phyloP scores from a whole-genome alignment of 371 early-diverging fungal species.

The Mucor mucedo region DNA sequence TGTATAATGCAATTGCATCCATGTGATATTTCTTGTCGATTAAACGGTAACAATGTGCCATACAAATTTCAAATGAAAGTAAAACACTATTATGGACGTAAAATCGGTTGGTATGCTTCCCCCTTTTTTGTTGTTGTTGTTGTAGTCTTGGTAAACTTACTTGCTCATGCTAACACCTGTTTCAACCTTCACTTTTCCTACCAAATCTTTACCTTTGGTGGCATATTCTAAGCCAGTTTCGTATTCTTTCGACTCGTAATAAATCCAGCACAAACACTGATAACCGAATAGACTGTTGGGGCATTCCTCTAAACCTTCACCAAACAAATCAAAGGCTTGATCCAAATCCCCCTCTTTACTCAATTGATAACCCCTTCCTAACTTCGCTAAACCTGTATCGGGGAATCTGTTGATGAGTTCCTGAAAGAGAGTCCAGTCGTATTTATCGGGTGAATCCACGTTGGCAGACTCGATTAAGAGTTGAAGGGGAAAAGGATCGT shows the following conservation, averaged over 20 bases:
- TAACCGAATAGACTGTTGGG: conserved; percentile 57
- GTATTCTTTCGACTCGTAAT: conserved; percentile 58
- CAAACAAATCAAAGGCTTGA: conserved; percentile 52
- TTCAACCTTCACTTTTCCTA: conserved; percentile 34
- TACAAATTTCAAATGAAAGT: conserved; percentile 62
- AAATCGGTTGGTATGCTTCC: too few relatives aligned
- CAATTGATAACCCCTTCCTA: conserved; percentile 53
- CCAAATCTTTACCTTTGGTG: conserved; percentile 53
- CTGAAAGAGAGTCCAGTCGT: conserved; percentile 50
- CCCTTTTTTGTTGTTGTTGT: too few relatives aligned
- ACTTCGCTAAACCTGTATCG: conserved; percentile 54
- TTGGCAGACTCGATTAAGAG: conserved; percentile 56
- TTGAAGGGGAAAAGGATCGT: conserved; percentile 55
- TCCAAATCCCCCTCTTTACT: conserved; percentile 49
- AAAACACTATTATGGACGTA: conserved; percentile 38
- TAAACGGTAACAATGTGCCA: conserved; percentile 69
- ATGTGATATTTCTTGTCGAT: conserved; percentile 57
- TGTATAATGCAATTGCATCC: conserved; percentile 58
- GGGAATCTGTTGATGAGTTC: conserved; percentile 52
- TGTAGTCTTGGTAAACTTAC: conserved; percentile 26
- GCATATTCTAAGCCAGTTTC: conserved; percentile 69
- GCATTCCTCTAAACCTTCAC: conserved; percentile 51
- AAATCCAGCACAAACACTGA: conserved; percentile 59
- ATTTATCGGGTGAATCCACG: conserved; percentile 48
- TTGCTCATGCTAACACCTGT: conserved; percentile 44